phyloP scores from a whole-genome alignment of 371 early-diverging fungal species.

The Mortierella sp. region DNA sequence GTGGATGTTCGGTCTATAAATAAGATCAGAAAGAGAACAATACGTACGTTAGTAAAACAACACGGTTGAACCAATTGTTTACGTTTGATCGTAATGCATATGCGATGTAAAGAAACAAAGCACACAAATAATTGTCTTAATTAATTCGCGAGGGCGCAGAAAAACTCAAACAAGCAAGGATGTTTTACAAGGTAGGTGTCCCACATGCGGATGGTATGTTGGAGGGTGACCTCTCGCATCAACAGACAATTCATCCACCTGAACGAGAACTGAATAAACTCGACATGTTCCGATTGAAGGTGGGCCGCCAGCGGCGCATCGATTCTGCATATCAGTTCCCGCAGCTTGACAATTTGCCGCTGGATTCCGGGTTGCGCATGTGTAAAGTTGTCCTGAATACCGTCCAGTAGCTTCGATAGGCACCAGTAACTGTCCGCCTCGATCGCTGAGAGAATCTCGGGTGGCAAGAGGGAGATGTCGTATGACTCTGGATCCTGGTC shows the following conservation, averaged over 20 bases:
- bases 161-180: not conserved
- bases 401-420: constrained; percentile 93
- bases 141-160: not conserved
- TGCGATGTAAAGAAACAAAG: not conserved
- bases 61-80: not conserved
- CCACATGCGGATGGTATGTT: constrained; percentile 96
- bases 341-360: constrained; percentile 87
- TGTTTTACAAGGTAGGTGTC: constrained; percentile 91
- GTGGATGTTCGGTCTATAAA: constrained; percentile 84
- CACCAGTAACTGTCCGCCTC: constrained; percentile 98
- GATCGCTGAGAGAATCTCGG: constrained; percentile 74
- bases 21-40: not conserved
- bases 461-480: constrained; percentile 71
- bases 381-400: constrained; percentile 98
- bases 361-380: constrained; percentile 97
- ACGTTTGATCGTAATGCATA: not conserved
- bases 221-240: constrained; percentile 94
- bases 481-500: constrained; percentile 80
- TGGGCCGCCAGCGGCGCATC: constrained; percentile 90
- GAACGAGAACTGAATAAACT: constrained; percentile 98
- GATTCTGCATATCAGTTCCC: constrained; percentile 92
- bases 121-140: not conserved
- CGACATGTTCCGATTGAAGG: constrained; percentile 88
- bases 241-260: constrained; percentile 99
- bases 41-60: not conserved